phyloP scores from a whole-genome alignment of 2,329 filamentous ascomycete species.

The Falciphora oryzae region DNA sequence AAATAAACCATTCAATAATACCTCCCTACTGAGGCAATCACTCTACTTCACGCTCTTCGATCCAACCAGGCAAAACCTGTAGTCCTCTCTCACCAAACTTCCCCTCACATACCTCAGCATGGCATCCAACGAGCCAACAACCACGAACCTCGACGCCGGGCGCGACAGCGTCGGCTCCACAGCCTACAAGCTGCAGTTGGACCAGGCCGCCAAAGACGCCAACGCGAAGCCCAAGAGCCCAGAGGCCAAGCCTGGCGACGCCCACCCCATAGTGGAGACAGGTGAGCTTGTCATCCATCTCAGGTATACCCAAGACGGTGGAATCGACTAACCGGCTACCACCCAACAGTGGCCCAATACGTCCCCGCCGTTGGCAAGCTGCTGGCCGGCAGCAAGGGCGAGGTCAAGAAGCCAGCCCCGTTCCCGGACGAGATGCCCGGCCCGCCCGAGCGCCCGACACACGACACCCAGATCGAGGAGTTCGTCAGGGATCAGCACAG shows the following conservation, averaged over 20 bases:
- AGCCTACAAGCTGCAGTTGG: constrained; percentile 38
- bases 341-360: constrained; percentile 29
- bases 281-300: constrained; percentile 25
- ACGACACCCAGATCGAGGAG: constrained; percentile 45
- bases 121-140: constrained; percentile 2
- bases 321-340: neutral
- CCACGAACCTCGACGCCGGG: constrained; percentile 2
- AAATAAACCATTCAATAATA: neutral
- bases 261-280: constrained; percentile 36
- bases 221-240: constrained; percentile 19
- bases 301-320: too few species aligned
- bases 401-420: constrained; percentile 20
- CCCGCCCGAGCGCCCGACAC: constrained; percentile 36
- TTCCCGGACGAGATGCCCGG: constrained; percentile 19
- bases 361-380: constrained; percentile 37
- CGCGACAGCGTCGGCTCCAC: constrained; percentile 4
- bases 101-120: neutral
- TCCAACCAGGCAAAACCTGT: too few species aligned
- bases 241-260: constrained; percentile 10
- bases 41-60: too few species aligned
- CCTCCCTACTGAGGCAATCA: too few species aligned
- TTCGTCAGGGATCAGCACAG: constrained; percentile 48
- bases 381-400: constrained; percentile 26
- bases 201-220: constrained; percentile 33
- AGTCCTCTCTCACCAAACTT: too few species aligned